These are phyloP conservation scores for Syzygium grande DNA, from an alignment of 345 rosid species.

Conservation along the genomic window DNA sequence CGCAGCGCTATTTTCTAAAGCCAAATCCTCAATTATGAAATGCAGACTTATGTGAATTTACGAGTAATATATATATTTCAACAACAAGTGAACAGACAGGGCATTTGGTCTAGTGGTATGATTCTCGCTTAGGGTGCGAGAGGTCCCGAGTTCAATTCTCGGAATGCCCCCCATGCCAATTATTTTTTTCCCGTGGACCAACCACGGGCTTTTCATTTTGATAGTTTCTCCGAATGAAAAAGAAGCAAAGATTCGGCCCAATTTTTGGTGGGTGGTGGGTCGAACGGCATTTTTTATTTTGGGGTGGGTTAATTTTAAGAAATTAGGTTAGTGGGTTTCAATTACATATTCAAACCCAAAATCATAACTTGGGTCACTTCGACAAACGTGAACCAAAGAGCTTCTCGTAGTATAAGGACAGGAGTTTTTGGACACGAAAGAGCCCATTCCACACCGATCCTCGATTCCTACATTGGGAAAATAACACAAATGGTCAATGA, in stretches of 20 bases:
- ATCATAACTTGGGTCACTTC: background rate
- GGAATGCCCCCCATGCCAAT: constrained; percentile 33
- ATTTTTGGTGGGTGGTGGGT: background rate
- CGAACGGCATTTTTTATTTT: background rate
- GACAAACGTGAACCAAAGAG: background rate
- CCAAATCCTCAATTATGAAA: too few relatives aligned
- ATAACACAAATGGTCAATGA: too few relatives aligned
- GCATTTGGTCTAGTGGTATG: constrained; percentile 90
- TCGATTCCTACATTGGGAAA: background rate
- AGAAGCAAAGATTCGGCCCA: background rate
- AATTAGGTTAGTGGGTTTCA: background rate
- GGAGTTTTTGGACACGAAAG: background rate
- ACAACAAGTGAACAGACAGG: background rate
- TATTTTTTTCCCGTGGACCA: background rate
- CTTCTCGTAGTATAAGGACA: background rate
- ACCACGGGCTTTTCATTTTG: background rate
- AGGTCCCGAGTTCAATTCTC: constrained; percentile 84
- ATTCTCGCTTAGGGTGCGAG: constrained; percentile 93
- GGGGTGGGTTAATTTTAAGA: background rate
- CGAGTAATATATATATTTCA: too few relatives aligned
- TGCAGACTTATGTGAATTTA: background rate
- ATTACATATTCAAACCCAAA: background rate
- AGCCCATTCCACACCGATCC: background rate
- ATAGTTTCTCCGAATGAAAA: background rate
- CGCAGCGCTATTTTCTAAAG: background rate